Base-by-base conservation (phyloP, 805 yeast species). In the Wickerhamomyces bovis region DNA sequence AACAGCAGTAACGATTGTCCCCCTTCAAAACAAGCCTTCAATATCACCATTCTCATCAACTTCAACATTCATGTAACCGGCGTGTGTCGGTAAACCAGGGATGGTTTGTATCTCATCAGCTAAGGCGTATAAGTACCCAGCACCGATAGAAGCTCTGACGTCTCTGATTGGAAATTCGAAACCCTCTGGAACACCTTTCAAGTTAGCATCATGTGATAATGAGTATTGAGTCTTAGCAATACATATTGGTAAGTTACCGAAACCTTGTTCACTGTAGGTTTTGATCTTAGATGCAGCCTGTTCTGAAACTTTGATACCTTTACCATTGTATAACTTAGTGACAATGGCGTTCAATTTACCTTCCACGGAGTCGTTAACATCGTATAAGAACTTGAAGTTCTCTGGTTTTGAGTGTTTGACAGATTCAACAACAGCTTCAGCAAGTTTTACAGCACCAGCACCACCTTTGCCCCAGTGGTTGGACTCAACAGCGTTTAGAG, bases 381-480 rank as follows among this genome's bases (percentile, higher is more conserved):
- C 81, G 62, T 85, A 85, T 58, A 83, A 70, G 70, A 79, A 85
- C 48, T 67, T 63, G 68, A 70, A 69, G 35, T 73, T 61, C 15
- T 61, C 57, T 33, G 62, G 62, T 50, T 68, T 70, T 48, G 69
- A 63, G 38, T 73, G 66, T 60, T 77, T 72, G 40, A 80, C 76
- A 15, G 87, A 83, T 48, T 73, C 71, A 50, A 83, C 80, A 52
- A 85, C 83, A 41, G 88, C 84, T 44, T 79, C 58, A 42, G 94
- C 95, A 56, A 85, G 72, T 46, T 78, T 81, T 48, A 83, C 74
- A 2, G 95, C 89, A 58, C 95, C 95, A 52, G 67, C 69, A 60
- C 95, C 95, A 72, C 95, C 95, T 68, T 82, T 78, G 61, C 83
- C 89, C 92, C 92, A 85, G 64, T 85, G 95, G 74, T 85, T 83